These are phyloP conservation scores for Nymphaea thermarum DNA, from an alignment of 164 flowering plant species.

Conservation along the genomic window DNA sequence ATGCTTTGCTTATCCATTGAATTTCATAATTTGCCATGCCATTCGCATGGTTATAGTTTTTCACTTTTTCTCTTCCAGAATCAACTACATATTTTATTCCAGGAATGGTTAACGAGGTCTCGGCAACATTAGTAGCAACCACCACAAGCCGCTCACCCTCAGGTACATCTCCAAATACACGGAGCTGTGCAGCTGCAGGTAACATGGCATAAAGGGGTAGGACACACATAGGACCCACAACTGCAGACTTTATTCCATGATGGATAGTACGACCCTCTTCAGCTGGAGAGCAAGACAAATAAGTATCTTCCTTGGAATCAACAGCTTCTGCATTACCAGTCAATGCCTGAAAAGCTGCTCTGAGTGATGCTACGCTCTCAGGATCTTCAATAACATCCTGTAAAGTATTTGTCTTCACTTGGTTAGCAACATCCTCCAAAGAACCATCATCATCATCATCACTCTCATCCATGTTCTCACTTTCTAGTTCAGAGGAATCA, in stretches of 20 bases:
- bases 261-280: background rate
- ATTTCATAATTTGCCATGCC: constrained; percentile 86
- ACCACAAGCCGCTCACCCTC: constrained; percentile 90
- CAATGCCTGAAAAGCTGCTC: constrained; percentile 77
- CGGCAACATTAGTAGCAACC: constrained; percentile 97
- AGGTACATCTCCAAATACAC: constrained; percentile 63
- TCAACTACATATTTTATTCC: constrained; percentile 96
- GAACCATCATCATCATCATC: constrained; percentile 18
- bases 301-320: background rate
- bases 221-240: constrained; percentile 38
- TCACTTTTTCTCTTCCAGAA: constrained; percentile 92
- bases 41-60: constrained; percentile 58
- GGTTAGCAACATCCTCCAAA: constrained; percentile 4
- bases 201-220: constrained; percentile 97
- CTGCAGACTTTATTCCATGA: background rate
- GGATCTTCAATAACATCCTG: constrained; percentile 29
- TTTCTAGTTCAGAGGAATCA: constrained; percentile 42
- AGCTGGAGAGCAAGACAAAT: background rate
- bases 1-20: constrained; percentile 98
- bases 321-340: constrained; percentile 27
- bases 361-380: constrained; percentile 43
- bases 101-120: constrained; percentile 96
- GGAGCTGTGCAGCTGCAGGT: constrained; percentile 75
- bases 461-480: constrained; percentile 34
- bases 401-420: constrained; percentile 15